A percentile compares a stretch with the other conserved stretches of the same genome.
phyloP scores from a whole-genome alignment of 1,284 basidiomycete genomes.

The Acaromyces ingoldii region DNA sequence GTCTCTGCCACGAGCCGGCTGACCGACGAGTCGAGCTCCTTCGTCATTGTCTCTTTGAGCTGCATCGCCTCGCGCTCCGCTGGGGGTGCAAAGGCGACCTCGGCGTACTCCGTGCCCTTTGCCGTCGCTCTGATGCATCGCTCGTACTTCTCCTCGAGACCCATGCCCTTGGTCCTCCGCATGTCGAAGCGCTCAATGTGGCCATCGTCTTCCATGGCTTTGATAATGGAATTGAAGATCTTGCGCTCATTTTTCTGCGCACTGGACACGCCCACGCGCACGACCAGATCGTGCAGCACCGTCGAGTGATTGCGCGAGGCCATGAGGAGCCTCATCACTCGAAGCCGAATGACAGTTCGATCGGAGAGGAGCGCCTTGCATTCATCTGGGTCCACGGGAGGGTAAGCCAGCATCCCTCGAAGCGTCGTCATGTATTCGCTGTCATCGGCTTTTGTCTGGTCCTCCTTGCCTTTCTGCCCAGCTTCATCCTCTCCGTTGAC shows the following conservation, averaged over 20 bases:
- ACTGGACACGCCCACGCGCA: not conserved
- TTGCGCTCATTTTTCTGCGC: not conserved
- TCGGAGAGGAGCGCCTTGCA: not conserved
- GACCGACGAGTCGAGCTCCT: no score
- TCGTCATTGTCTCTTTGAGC: no score
- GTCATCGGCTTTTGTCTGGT: no score
- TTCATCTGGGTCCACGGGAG: not conserved
- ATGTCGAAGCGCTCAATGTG: not conserved
- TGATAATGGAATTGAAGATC: not conserved
- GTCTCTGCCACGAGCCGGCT: no score
- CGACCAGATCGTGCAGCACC: not conserved
- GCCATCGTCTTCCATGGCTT: not conserved
- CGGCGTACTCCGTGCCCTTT: not conserved
- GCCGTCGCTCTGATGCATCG: not conserved
- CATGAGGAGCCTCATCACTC: not conserved
- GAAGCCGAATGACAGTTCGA: not conserved
- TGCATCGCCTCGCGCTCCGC: no score
- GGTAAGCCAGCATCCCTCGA: no score
- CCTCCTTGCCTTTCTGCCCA: no score
- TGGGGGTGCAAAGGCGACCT: constrained; percentile 1
- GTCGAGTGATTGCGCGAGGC: not conserved
- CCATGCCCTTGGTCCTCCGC: no score
- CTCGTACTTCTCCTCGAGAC: no score
- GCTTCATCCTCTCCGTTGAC: no score
- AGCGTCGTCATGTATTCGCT: no score